Percentiles rank a stretch among this genome's conserved stretches.
Evolutionary conservation across 345 rosid genomes (phyloP).

Genomic region (Laguncularia racemosa): DNA sequence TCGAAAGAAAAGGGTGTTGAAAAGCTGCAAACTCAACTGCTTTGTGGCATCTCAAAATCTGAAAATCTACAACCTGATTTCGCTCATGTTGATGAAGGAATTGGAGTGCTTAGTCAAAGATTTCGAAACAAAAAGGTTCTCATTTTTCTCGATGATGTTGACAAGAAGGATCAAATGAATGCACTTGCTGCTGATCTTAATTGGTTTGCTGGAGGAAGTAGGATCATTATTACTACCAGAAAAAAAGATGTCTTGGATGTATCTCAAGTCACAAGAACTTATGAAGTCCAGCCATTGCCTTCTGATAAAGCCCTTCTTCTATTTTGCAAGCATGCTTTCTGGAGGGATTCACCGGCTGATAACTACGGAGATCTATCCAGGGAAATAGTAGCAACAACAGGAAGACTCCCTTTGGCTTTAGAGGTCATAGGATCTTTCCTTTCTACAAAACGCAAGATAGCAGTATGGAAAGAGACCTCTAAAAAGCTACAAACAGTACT

Average conservation of each 20-base stretch:
- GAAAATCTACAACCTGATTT: neutral
- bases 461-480: neutral
- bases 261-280: neutral
- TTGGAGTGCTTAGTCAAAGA: neutral
- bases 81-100: neutral
- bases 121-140: neutral
- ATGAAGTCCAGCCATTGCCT: neutral
- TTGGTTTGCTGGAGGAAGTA: neutral
- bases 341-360: neutral
- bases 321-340: neutral
- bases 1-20: neutral
- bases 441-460: rapidly evolving
- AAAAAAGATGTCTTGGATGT: neutral
- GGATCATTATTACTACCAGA: neutral
- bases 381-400: neutral
- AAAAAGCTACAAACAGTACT: neutral
- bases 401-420: constrained; percentile 6
- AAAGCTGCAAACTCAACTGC: neutral
- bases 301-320: neutral
- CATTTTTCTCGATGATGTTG: constrained; percentile 3
- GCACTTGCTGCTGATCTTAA: neutral
- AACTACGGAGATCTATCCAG: neutral
- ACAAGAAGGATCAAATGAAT: neutral
- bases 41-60: neutral
- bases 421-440: neutral